Evolutionary conservation across 129 eudicot species (phyloP), one percentile per base, ranked within the genome.

Genomic region (Solidago caesia): DNA sequence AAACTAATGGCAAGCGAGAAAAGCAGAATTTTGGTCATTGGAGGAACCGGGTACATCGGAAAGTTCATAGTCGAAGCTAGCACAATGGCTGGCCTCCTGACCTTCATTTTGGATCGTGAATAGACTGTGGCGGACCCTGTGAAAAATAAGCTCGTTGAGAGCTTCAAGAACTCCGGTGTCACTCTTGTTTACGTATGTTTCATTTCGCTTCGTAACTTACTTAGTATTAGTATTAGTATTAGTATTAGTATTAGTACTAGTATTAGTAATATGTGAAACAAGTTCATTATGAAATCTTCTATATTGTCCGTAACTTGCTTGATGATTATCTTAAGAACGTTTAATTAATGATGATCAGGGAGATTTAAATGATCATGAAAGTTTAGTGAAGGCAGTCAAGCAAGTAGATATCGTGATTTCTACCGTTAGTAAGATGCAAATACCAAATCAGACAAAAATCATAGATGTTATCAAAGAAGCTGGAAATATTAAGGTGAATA

Each of bases 1-100:
- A n/a, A n/a, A n/a, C n/a, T 29, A 70, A 88, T 86, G 96, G 87
- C 80, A 33, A 3, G 64, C 11, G 81, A 80, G 59, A 88, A 75
- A 7, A 91, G 91, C 87, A 88, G 77, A 71, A 83, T 89, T 74
- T 71, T 91, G 71, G 59, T 90, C 39, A 87, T 90, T 7, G 96
- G 96, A 74, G 96, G 87, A 64, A 90, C 96, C 0, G 96, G 96
- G 6, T 85, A 87, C 85, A 83, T 90, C 27, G 97, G 96, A 0
- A 91, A 85, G 42, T 89, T 73, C 79, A 57, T 91, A 4, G 85
- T 85, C 5, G 89, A 83, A 57, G 96, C 97, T 0, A 91, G 97
- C 43, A 81, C 67, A 3, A 84, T 84, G 64, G 58, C 80, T 1
- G 91, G 94, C 26, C 94, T 88, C 79, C 88, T 84, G 4, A 91